Evolutionary conservation across 192 early-diverging fungal species (phyloP).

Genomic region (Allomyces javanicus): DNA sequence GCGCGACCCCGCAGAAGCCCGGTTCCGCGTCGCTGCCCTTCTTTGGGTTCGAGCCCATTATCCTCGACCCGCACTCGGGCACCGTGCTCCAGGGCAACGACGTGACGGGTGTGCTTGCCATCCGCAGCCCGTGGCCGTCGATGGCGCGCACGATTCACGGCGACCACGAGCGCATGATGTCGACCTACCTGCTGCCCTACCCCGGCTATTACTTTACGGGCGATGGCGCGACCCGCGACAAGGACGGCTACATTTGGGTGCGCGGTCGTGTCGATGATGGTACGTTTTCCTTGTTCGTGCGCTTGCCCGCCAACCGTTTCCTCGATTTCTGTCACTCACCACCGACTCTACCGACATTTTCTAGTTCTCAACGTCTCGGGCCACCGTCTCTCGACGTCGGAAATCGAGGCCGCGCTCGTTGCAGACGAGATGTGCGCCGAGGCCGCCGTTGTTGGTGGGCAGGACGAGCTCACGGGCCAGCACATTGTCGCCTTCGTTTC

Average conservation of each 20-base stretch:
- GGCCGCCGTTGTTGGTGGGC: conserved; percentile 70
- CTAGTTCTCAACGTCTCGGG: conserved; percentile 94
- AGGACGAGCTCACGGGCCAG: conserved; percentile 80
- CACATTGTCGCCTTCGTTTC: conserved; percentile 70
- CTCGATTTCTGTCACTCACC: conserved; percentile 13
- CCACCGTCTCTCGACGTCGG: conserved; percentile 80
- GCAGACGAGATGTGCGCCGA: conserved; percentile 63
- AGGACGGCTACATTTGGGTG: conserved; percentile 92
- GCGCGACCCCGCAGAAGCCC: conserved; percentile 70
- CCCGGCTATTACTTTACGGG: conserved; percentile 88
- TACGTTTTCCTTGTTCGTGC: background rate
- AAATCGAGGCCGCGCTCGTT: conserved; percentile 82
- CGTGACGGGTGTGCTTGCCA: conserved; percentile 78
- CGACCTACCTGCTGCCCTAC: conserved; percentile 83
- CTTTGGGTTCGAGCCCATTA: conserved; percentile 78
- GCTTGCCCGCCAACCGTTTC: too few species aligned
- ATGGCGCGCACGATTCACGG: conserved; percentile 80
- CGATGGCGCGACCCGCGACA: conserved; percentile 76
- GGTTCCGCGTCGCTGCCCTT: conserved; percentile 91
- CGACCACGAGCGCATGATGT: conserved; percentile 77
- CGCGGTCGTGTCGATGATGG: conserved; percentile 51
- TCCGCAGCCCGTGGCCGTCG: conserved; percentile 73
- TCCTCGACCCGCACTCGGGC: conserved; percentile 71
- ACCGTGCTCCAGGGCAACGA: conserved; percentile 62
- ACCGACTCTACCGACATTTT: conserved; percentile 1